A percentile compares a stretch with the other conserved stretches of the same genome.
phyloP scores from a whole-genome alignment of 352 stramenopile species.

The Globisporangium emineosum region DNA sequence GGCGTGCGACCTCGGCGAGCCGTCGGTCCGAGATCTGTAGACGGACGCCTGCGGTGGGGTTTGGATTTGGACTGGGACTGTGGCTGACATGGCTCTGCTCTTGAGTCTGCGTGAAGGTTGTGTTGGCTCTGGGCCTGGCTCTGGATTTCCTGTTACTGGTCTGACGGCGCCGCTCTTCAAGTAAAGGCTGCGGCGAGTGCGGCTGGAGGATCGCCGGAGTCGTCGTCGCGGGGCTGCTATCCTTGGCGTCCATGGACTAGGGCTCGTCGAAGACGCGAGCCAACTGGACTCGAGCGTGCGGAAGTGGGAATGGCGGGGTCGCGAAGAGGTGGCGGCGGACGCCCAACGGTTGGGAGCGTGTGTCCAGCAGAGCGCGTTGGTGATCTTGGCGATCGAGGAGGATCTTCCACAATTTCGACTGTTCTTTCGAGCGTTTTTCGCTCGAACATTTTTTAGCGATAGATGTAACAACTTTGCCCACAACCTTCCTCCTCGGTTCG shows the following conservation, averaged over 20 bases:
- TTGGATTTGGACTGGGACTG: background rate
- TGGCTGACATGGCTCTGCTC: background rate
- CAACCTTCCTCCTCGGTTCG: no score
- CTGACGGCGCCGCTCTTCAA: slow-evolving; percentile 6
- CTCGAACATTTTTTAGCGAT: no score
- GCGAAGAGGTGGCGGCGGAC: background rate
- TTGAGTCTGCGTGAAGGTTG: background rate
- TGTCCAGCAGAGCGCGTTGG: no score
- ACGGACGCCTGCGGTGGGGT: background rate
- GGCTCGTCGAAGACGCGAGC: background rate
- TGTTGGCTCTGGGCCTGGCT: background rate
- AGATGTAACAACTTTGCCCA: no score
- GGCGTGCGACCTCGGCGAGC: slow-evolving; percentile 1
- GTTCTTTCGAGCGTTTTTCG: no score
- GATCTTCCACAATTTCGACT: background rate
- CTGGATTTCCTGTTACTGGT: background rate
- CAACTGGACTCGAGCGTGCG: background rate
- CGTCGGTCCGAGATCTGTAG: slow-evolving; percentile 13
- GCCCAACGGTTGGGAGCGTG: background rate
- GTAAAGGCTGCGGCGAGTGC: slow-evolving; percentile 9
- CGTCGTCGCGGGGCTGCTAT: background rate
- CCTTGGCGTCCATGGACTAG: background rate
- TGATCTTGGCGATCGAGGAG: no score
- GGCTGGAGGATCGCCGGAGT: slow-evolving; percentile 4
- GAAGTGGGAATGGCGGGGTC: background rate